phyloP scores from a whole-genome alignment of 1,284 basidiomycete genomes.

The Schizopora paradoxa region DNA sequence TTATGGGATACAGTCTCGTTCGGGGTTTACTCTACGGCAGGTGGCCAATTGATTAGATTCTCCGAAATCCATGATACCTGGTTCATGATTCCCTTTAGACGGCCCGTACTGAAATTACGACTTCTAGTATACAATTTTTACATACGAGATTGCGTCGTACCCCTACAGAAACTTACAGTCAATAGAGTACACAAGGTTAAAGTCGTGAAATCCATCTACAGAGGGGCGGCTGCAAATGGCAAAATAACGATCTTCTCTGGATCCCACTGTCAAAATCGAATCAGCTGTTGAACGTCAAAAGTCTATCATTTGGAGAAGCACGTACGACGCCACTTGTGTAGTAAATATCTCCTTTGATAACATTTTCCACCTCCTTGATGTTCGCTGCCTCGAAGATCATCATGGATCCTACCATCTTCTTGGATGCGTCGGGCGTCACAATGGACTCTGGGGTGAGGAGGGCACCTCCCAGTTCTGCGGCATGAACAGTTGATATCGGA shows the following conservation, averaged over 20 bases:
- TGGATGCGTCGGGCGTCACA: constrained; percentile 28
- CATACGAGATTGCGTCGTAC: too few species aligned
- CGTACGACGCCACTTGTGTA: constrained; percentile 51
- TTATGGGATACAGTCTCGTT: constrained; percentile 18
- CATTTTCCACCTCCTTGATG: constrained; percentile 40
- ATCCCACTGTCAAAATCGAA: constrained; percentile 29
- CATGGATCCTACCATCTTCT: constrained; percentile 45
- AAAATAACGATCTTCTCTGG: constrained; percentile 38
- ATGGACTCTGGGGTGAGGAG: constrained; percentile 39
- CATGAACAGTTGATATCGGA: neutral
- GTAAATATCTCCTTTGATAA: constrained; percentile 50
- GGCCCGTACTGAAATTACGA: too few species aligned
- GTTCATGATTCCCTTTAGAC: too few species aligned
- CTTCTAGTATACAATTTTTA: too few species aligned
- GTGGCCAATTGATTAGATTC: too few species aligned
- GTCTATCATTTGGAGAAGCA: constrained; percentile 16
- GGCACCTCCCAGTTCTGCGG: constrained; percentile 42
- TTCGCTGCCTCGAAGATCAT: constrained; percentile 44
- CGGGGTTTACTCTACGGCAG: constrained; percentile 19
- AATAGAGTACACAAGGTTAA: too few species aligned
- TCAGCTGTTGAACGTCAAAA: constrained; percentile 5
- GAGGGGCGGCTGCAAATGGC: constrained; percentile 34
- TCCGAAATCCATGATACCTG: too few species aligned
- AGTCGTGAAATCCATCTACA: constrained; percentile 17
- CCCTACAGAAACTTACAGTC: too few species aligned